A percentile compares a stretch with the other conserved stretches of the same genome.
phyloP scores from a whole-genome alignment of 2,329 filamentous ascomycete species.

The Aureobasidium musti region DNA sequence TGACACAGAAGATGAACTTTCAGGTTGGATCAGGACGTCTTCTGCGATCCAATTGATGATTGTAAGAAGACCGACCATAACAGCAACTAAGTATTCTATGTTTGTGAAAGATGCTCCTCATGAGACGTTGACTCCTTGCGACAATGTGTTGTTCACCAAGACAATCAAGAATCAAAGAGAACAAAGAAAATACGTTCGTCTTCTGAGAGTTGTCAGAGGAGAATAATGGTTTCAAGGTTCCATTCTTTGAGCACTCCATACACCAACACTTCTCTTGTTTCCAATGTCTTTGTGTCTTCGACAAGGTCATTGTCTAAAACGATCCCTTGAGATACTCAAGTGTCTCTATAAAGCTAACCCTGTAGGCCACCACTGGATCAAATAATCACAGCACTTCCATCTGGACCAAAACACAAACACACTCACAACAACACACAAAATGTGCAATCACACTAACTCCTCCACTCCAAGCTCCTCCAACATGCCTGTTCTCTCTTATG shows the following conservation, averaged over 20 bases:
- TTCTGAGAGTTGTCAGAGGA: not conserved
- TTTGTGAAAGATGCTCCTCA: not conserved
- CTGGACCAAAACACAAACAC: not conserved
- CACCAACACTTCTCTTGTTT: not conserved
- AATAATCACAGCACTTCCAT: not conserved
- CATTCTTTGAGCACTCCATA: not conserved
- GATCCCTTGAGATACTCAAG: no score
- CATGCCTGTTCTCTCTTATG: not conserved
- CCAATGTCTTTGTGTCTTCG: not conserved
- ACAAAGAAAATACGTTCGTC: not conserved
- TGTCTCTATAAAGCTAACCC: not conserved
- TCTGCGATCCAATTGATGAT: not conserved
- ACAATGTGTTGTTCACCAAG: not conserved
- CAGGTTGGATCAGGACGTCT: no score
- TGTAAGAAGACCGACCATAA: not conserved
- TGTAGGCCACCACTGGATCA: not conserved
- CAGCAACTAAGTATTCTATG: not conserved
- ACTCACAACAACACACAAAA: not conserved
- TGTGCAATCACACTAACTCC: constrained; percentile 6
- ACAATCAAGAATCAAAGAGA: not conserved
- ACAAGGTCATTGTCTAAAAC: constrained; percentile 2
- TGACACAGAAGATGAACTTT: not conserved
- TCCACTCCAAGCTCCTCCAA: not conserved
- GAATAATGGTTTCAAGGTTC: not conserved
- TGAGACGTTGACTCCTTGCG: not conserved